Evolutionary conservation across 2,329 filamentous ascomycete genomes (phyloP).

Genomic region (Xylaria polymorpha): DNA sequence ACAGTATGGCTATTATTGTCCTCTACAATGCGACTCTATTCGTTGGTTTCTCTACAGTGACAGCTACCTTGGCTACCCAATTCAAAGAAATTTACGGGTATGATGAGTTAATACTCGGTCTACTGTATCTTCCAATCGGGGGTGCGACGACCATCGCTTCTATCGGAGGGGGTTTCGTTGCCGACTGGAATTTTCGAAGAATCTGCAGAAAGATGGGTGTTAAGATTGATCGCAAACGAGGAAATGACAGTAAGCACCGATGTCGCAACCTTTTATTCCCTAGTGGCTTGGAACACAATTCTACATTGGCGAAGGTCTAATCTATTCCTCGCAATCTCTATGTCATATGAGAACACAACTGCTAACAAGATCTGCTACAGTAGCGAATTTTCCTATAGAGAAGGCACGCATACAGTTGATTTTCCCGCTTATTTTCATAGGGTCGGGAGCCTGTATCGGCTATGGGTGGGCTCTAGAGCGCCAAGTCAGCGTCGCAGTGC

Average conservation of each 20-base stretch:
- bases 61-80: constrained; percentile 64
- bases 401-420: constrained; percentile 65
- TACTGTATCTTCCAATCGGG: constrained; percentile 67
- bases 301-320: neutral
- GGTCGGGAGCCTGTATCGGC: constrained; percentile 63
- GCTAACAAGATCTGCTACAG: constrained; percentile 22
- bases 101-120: constrained; percentile 62
- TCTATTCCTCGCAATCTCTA: neutral
- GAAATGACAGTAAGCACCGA: constrained; percentile 55
- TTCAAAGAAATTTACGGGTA: constrained; percentile 64
- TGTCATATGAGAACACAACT: neutral
- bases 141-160: constrained; percentile 62
- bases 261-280: neutral
- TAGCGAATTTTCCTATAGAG: constrained; percentile 66
- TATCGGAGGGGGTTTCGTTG: constrained; percentile 66
- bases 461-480: constrained; percentile 69
- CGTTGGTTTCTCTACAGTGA: constrained; percentile 65
- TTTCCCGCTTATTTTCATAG: constrained; percentile 65
- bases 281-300: neutral
- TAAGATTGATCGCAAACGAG: constrained; percentile 68
- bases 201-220: constrained; percentile 72
- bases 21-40: constrained; percentile 66
- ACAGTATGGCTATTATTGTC: constrained; percentile 66
- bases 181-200: constrained; percentile 77
- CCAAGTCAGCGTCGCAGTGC: constrained; percentile 63